Evolutionary conservation across 2,329 filamentous ascomycete genomes (phyloP), one percentile per base, ranked within the genome.

Genomic region (Penicillium rolfsii): DNA sequence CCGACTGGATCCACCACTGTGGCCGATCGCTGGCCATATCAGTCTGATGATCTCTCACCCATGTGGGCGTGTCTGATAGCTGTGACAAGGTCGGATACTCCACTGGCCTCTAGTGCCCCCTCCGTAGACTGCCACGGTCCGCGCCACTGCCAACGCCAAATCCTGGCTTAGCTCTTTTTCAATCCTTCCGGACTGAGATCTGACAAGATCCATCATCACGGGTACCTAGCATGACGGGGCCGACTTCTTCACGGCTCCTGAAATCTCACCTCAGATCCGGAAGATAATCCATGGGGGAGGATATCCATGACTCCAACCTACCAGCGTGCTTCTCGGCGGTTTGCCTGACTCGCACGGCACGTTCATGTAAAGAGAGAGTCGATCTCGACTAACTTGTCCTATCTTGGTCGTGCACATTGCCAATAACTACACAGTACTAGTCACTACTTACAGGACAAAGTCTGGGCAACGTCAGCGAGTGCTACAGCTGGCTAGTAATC

Each of bases 261-360:
- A 43, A 36, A 40, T 61, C 59, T 61, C 28, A 61, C 54, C 49
- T 61, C 49, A 61, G 50, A 55, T 55, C 40, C 26, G 35, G 26
- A 36, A 11, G 30, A 8, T 36, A 35, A 35, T 50, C 30, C 28
- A 33, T 12, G 16, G 16, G 5, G 45, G 16, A 16, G 30, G 14
- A 48, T 30, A 24, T 30, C 24, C 14, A 48, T 9, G 14, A 28
- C 9, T 16, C n/a, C 26, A 14, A 28, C 56, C 22, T 28, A 43
- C 16, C 43, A 33, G 19, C 30, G 56, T 52, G 48, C 40, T 33
- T 48, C 41, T 8, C 24, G 33, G 55, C 12, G 22, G 55, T n/a
- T n/a, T 22, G 36, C 36, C 38, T 57, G 9, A 50, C 26, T n/a
- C 14, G 24, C 16, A 16, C 8, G 46, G 46, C 46, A 35, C 26